phyloP scores from a whole-genome alignment of 2,329 filamentous ascomycete species.

The Chrysoporthe austroafricana region DNA sequence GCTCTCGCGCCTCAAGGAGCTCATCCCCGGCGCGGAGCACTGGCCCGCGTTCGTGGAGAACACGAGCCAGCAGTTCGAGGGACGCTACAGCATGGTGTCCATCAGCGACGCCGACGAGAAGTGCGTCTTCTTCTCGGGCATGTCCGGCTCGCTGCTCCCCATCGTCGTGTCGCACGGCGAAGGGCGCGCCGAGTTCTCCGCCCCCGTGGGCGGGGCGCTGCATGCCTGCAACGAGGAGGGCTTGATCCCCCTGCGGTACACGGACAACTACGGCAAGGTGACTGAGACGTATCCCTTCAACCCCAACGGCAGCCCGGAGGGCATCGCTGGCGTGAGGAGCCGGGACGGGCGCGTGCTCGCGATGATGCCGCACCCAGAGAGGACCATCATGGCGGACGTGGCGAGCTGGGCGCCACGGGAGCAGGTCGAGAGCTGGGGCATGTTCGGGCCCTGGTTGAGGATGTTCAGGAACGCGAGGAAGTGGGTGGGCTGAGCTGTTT shows the following conservation, averaged over 20 bases:
- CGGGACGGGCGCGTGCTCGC: slow-evolving; percentile 80
- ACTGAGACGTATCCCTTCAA: slow-evolving; percentile 89
- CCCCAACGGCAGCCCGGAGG: slow-evolving; percentile 80
- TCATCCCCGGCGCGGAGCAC: slow-evolving; percentile 80
- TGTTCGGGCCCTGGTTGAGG: slow-evolving; percentile 82
- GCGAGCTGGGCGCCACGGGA: slow-evolving; percentile 70
- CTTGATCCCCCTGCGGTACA: slow-evolving; percentile 78
- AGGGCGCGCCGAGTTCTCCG: slow-evolving; percentile 74
- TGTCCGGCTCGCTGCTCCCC: slow-evolving; percentile 79
- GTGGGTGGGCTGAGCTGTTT: slow-evolving; percentile 71
- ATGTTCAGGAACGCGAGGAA: slow-evolving; percentile 86
- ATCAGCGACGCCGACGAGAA: slow-evolving; percentile 65
- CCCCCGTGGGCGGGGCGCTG: slow-evolving; percentile 48
- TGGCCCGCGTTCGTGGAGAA: slow-evolving; percentile 93
- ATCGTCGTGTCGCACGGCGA: slow-evolving; percentile 92
- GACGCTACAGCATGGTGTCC: slow-evolving; percentile 79
- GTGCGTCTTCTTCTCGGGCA: slow-evolving; percentile 88
- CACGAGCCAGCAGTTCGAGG: slow-evolving; percentile 86
- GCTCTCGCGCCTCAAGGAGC: slow-evolving; percentile 77
- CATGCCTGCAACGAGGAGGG: slow-evolving; percentile 64
- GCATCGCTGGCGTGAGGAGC: slow-evolving; percentile 79
- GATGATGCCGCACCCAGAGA: slow-evolving; percentile 92
- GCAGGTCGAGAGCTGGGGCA: slow-evolving; percentile 70
- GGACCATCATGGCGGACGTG: slow-evolving; percentile 81
- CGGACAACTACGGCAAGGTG: slow-evolving; percentile 76